A percentile compares a stretch with the other conserved stretches of the same genome.
Evolutionary conservation across 139 green algal genomes (phyloP).

Genomic region (Volvox reticuliferus): DNA sequence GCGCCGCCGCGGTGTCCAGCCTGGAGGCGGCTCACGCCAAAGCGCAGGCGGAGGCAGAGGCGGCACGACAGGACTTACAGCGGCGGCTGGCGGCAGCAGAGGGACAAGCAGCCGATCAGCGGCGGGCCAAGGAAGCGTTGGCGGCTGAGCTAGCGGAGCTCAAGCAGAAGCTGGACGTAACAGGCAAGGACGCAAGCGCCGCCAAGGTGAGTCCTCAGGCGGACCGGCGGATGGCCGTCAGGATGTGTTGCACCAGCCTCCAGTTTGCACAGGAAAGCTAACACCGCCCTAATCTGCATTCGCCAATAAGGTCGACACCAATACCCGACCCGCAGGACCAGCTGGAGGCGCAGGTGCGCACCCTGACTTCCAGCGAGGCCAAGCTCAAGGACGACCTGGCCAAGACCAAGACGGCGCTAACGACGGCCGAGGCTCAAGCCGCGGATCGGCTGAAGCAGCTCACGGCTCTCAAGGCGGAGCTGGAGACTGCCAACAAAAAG

Average conservation of each 20-base stretch:
- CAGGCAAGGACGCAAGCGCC: constrained; percentile 10
- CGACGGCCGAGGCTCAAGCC: neutral
- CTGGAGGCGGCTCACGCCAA: constrained; percentile 7
- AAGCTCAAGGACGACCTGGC: constrained; percentile 13
- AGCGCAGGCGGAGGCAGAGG: neutral
- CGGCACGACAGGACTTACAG: constrained; percentile 5
- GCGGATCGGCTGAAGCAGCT: constrained; percentile 22
- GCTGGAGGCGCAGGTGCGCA: constrained; percentile 11
- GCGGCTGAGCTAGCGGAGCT: constrained; percentile 10
- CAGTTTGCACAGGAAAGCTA: too few relatives aligned
- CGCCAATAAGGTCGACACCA: too few relatives aligned
- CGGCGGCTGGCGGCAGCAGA: constrained; percentile 29
- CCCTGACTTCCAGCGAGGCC: constrained; percentile 31
- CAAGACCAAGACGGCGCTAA: neutral
- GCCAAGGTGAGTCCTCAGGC: constrained; percentile 14
- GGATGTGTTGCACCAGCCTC: too few relatives aligned
- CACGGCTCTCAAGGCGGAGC: neutral
- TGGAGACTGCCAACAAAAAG: constrained; percentile 21
- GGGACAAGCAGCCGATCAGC: constrained; percentile 19
- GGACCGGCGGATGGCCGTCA: too few relatives aligned
- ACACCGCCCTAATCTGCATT: too few relatives aligned
- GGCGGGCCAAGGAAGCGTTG: constrained; percentile 16
- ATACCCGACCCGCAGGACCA: neutral
- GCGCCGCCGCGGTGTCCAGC: neutral
- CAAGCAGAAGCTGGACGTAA: neutral